A percentile compares a stretch with the other conserved stretches of the same genome.
These are phyloP conservation scores for Xylariaceae sp. DNA, from an alignment of 2,329 filamentous ascomycete genomes.

Conservation along the genomic window DNA sequence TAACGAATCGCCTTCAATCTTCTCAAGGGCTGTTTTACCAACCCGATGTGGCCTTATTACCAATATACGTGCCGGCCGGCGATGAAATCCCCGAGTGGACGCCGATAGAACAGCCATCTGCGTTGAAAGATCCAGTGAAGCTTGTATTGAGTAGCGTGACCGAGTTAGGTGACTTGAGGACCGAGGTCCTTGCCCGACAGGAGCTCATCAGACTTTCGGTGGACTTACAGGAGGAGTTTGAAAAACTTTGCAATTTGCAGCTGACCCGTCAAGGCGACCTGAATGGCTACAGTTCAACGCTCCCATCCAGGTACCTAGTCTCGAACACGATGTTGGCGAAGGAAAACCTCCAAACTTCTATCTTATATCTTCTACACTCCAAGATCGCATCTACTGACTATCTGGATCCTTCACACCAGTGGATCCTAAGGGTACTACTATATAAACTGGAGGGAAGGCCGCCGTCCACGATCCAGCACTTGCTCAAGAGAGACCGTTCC, in stretches of 20 bases:
- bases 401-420: constrained; percentile 11
- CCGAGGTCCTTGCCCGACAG: constrained; percentile 17
- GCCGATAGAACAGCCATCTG: constrained; percentile 6
- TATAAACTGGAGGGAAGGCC: constrained; percentile 18
- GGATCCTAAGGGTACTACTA: constrained; percentile 17
- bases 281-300: constrained; percentile 16
- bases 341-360: constrained; percentile 11
- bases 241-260: constrained; percentile 20
- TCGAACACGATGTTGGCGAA: constrained; percentile 10
- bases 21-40: constrained; percentile 11
- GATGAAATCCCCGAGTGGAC: constrained; percentile 24
- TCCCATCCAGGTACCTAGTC: constrained; percentile 22
- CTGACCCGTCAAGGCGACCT: constrained; percentile 21
- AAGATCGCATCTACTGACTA: constrained; percentile 14
- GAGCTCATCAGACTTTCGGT: constrained; percentile 20
- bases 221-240: constrained; percentile 14
- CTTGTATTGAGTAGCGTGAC: constrained; percentile 15
- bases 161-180: constrained; percentile 19
- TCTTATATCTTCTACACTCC: constrained; percentile 15
- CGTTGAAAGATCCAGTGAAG: constrained; percentile 13
- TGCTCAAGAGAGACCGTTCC: too few relatives aligned
- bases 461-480: not conserved
- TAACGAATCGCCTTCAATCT: constrained; percentile 11
- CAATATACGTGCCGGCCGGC: constrained; percentile 18
- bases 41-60: constrained; percentile 11